Evolutionary conservation across 306 rosid genomes (phyloP), one percentile per base, ranked within the genome.

Genomic region (Begonia peltatifolia): DNA sequence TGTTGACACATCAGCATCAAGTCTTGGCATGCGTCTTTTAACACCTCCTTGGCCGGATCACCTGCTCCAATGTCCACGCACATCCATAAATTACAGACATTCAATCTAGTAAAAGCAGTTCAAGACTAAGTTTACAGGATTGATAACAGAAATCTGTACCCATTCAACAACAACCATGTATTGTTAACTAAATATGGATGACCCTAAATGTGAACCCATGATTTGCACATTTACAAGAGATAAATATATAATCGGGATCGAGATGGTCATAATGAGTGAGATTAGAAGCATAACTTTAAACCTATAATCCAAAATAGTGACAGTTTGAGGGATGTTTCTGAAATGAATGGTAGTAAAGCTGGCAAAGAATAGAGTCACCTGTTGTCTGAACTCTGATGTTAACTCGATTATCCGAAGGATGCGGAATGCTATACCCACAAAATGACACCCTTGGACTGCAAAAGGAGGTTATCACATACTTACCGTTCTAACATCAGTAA

Each of bases 341-440:
- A 25, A 25, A 25, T 1, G 35, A 25, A 25, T 25, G 35, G 6
- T 25, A 6, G 38, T 30, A 30, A 30, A 30, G 38, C 38, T 30
- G 38, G 38, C 38, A 5, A 9, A 69, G 4, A 41, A 30, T 5
- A 49, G 23, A 14, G 4, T 68, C 71, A 79, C 97, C 87, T 46
- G 87, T 88, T 43, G 95, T 79, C 58, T 84, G 89, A 57, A 84
- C 75, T 70, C 95, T 75, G 51, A 82, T 67, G 59, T 88, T 88
- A 63, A 84, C 97, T 41, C 69, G 77, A 56, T 79, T 84, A 9
- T 88, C 93, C 22, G 87, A 88, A 47, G 87, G 97, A 75, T 88
- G 95, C 58, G 97, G 95, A 66, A 82, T 88, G 89, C 79, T 88
- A 68, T 84, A 79, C 12, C 95, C 97, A 50, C 74, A 63, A 57